Evolutionary conservation across 2,329 filamentous ascomycete genomes (phyloP), one percentile per base, ranked within the genome.

Genomic region (Penicillium polonicum): DNA sequence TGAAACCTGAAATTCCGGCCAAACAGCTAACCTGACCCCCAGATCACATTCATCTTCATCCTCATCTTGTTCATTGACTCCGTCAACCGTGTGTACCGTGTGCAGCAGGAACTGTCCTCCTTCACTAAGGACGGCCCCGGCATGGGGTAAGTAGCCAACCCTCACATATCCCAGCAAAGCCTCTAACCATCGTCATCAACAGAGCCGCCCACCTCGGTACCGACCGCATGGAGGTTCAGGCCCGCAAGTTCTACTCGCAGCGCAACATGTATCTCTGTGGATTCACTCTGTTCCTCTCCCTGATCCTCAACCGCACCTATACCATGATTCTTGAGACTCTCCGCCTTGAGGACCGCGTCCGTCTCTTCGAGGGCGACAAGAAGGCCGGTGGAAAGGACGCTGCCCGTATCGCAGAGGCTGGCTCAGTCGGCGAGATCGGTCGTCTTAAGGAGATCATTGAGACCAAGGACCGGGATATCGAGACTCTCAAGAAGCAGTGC

Each of bases 261-360:
- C 92, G 94, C 78, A 99, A 99, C 87, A 99, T 99, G 94, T 99
- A 99, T 81, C 92, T 99, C 61, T 97, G 94, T 78, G 94, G 94
- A 69, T 99, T 99, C 83, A 99, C 94, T 5, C 88, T 99, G 63
- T 97, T 99, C 86, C 88, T 99, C 61, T 97, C 93, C 53, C 84
- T 99, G 64, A 99, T 99, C 78, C 90, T 80, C 74, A 97, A 99
- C 87, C 93, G 94, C 73, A 99, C 94, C 73, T 99, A 97, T 82
- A 90, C 88, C 72, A 93, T 97, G 90, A 96, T 97, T 72, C 85
- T 96, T 65, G 92, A 97, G 69, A 86, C 90, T 51, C 89, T 97
- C 72, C 86, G 91, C 62, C 88, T 99, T 53, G 93, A 99, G 82
- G 91, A 96, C 79, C 90, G 91, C 80, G 80, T 97, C 74, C 92